Evolutionary conservation across 2,329 filamentous ascomycete species (phyloP), one percentile per base, ranked within the genome.

Genomic region (Neonectria sp.): DNA sequence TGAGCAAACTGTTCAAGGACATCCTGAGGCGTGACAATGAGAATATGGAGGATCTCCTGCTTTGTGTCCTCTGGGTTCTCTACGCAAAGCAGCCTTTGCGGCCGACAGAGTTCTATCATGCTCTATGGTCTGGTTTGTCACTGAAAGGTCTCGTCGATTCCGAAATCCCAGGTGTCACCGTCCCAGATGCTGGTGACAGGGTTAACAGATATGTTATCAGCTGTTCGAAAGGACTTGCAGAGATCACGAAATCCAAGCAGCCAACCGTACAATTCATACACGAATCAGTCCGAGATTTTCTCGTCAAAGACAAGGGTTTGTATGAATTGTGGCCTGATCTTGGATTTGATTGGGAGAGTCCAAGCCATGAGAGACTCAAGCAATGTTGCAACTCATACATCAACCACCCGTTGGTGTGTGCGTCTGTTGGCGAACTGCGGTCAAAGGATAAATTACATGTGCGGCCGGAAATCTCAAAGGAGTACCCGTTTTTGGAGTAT

Each of bases 51-150:
- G 71, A 79, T 0, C 69, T 89, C 2, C 64, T 81, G 0, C 71
- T 86, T 3, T 87, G 83, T 53, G 70, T 90, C 1, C 82, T 86
- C 56, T 89, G 84, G 84, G 77, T 90, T 3, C 79, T 90, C 0
- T 89, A 82, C 49, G 80, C 88, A 3, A 80, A 75, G 24, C 74
- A 77, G 2, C 84, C 86, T 0, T 67, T 89, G 8, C 76, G 49
- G 0, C 82, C 77, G 0, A 67, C 80, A 13, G 82, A 89, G 71
- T 78, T 86, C 2, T 86, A 85, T 71, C 81, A 79, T 76, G 82
- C 83, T 11, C 65, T 86, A 12, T 60, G 78, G 51, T 69, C 78
- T 33, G 79, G 78, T 3, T 11, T 68, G 12, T 8, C 17, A 15
- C 45, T 56, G n/a, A 55, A 67, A 45, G 67, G 72, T 24, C 66